Conservation (phyloP, 108 stramenopile genomes). For the Discostella pseudostelligera region DNA sequence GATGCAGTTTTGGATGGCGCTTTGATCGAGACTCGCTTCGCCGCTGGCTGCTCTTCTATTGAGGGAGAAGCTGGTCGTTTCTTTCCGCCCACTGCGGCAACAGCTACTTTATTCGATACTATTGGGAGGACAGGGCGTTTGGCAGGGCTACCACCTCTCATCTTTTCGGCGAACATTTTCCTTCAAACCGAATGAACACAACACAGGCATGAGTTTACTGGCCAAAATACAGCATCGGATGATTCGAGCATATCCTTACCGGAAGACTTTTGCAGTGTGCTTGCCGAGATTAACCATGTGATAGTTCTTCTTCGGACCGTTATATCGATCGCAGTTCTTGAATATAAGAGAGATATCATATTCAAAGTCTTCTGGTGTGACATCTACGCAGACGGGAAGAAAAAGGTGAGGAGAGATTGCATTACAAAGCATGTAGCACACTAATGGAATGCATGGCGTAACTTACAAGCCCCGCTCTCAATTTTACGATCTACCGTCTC, state of each 20-base stretch:
- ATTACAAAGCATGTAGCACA: neutral
- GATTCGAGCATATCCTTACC: constrained; percentile 16
- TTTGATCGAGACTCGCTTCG: constrained; percentile 42
- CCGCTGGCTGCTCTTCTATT: constrained; percentile 21
- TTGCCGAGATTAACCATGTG: constrained; percentile 73
- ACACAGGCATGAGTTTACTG: neutral
- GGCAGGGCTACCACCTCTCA: constrained; percentile 36
- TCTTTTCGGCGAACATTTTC: constrained; percentile 54
- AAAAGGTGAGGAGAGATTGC: neutral
- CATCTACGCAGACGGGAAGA: constrained; percentile 9
- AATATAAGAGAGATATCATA: constrained; percentile 79
- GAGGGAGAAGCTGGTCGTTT: constrained; percentile 41
- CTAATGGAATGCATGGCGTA: constrained; percentile 38
- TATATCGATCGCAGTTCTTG: constrained; percentile 79
- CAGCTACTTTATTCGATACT: constrained; percentile 17
- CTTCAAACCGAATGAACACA: constrained; percentile 13
- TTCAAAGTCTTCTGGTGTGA: constrained; percentile 71
- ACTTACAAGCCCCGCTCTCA: constrained; percentile 40
- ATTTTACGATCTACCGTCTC: constrained; percentile 76
- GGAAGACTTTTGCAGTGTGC: constrained; percentile 65
- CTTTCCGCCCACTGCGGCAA: constrained; percentile 20
- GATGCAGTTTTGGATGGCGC: constrained; percentile 23
- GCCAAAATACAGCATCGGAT: neutral
- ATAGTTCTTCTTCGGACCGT: constrained; percentile 53
- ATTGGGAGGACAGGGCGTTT: constrained; percentile 32